Base-by-base conservation (phyloP, 495 filamentous ascomycete species). In the Lentithecium fluviatile region DNA sequence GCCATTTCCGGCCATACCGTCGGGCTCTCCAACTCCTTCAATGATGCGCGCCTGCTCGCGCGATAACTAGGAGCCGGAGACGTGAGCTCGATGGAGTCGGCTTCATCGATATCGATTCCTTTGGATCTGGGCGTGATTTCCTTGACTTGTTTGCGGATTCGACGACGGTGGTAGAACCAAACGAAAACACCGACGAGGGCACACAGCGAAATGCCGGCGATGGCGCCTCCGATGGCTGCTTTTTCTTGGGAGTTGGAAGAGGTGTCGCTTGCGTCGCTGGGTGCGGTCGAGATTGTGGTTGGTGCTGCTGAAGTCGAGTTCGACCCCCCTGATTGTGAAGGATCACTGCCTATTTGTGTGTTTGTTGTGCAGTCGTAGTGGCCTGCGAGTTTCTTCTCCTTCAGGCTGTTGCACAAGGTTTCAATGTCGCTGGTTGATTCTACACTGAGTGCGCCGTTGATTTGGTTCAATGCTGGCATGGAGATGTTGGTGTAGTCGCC, bases 401-500 rank as follows among this genome's bases (percentile, higher is more conserved):
- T 25, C 20, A 64, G 21, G 24, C 1, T 21, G n/a, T 21, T 40
- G 24, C 61, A 59, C 25, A 64, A 38, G 2, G 24, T 19, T 20
- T 48, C n/a, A 10, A 64, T 57, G 38, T 59, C 40, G 25, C 29
- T 32, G 2, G 47, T 64, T 24, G 61, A 58, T n/a, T 54, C 42
- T n/a, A 55, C 49, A 19, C 34, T 49, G 13, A 64, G 43, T n/a
- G 47, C 55, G 19, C 61, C 61, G 6, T 38, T 49, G 25, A 64
- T 49, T 6, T 42, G n/a, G 50, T 49, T 52, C 10, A 64, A 17
- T 8, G 26, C 54, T 1, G 54, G 55, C 61, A 64, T 64, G 11
- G 61, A 58, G 26, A 64, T 43, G 25, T 64, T 64, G 3, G 19
- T 54, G 37, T 45, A 64, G 38, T 20, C 45, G 12, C 61, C 61